These are phyloP conservation scores for Lichtheimia corymbifera DNA, from an alignment of 371 early-diverging fungal genomes.

Conservation along the genomic window DNA sequence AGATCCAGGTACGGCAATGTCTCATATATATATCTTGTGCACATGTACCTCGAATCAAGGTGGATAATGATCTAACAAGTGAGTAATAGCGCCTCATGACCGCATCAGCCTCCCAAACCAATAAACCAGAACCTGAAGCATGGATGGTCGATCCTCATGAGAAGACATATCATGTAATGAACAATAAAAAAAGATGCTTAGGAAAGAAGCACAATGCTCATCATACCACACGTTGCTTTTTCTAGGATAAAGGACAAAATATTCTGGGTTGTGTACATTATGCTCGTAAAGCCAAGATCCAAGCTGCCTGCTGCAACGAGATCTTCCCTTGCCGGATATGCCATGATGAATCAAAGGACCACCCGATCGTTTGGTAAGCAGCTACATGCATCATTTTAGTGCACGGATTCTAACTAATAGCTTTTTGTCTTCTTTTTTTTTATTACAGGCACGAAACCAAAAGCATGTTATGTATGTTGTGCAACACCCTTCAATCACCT, in stretches of 20 bases:
- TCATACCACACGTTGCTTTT: too few relatives aligned
- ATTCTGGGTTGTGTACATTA: slow-evolving; percentile 93
- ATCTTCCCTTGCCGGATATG: slow-evolving; percentile 95
- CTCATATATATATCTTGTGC: too few relatives aligned
- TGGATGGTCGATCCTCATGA: too few relatives aligned
- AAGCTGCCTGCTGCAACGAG: slow-evolving; percentile 89
- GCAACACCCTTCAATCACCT: slow-evolving; percentile 83
- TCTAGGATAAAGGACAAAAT: slow-evolving; percentile 50
- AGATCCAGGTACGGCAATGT: slow-evolving; percentile 62
- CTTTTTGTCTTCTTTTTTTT: slow-evolving; percentile 2
- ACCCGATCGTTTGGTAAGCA: slow-evolving; percentile 81
- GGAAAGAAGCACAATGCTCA: too few relatives aligned
- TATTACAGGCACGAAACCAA: slow-evolving; percentile 77
- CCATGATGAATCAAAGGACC: slow-evolving; percentile 89
- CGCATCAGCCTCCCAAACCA: too few relatives aligned
- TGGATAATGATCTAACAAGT: too few relatives aligned
- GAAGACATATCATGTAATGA: too few relatives aligned
- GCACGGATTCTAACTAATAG: background rate
- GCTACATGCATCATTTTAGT: background rate
- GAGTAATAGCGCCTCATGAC: too few relatives aligned
- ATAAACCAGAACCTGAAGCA: too few relatives aligned
- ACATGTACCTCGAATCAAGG: too few relatives aligned
- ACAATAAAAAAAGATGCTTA: too few relatives aligned
- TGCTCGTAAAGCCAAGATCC: slow-evolving; percentile 80
- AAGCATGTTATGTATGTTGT: slow-evolving; percentile 93